Evolutionary conservation across 495 filamentous ascomycete species (phyloP).

Genomic region (Penicillium coffeae): DNA sequence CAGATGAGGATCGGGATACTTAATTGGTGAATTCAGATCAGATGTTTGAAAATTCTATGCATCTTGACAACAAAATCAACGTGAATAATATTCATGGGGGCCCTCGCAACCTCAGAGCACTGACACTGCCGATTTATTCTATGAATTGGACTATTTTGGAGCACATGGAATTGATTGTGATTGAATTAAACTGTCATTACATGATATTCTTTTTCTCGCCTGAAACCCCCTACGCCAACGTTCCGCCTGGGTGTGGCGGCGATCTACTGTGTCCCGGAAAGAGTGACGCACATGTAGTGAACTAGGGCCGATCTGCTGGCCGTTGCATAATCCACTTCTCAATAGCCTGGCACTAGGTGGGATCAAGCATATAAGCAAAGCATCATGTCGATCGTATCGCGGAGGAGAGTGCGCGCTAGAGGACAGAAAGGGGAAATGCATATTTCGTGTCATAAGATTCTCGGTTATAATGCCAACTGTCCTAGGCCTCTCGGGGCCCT

Average conservation of each 20-base stretch:
- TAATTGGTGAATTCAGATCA: too few relatives aligned
- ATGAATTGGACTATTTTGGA: not conserved
- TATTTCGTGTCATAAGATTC: constrained; percentile 29
- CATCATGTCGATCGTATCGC: constrained; percentile 30
- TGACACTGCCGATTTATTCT: too few relatives aligned
- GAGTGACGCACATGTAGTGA: not conserved
- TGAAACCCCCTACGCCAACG: constrained; percentile 3
- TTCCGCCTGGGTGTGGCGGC: constrained; percentile 5
- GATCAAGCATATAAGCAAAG: constrained; percentile 26
- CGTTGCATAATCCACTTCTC: constrained; percentile 12
- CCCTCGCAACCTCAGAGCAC: too few relatives aligned
- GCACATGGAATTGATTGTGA: constrained; percentile 5
- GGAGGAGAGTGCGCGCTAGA: constrained; percentile 26
- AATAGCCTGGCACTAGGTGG: constrained; percentile 13
- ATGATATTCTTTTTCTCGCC: constrained; percentile 18
- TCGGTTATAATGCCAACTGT: constrained; percentile 10
- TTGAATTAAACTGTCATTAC: constrained; percentile 18
- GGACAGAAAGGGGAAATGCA: constrained; percentile 24
- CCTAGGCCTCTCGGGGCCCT: constrained; percentile 24
- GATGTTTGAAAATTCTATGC: too few relatives aligned
- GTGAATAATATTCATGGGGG: too few relatives aligned
- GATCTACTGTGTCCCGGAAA: constrained; percentile 6
- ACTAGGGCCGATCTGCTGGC: constrained; percentile 12
- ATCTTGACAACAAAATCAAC: too few relatives aligned
- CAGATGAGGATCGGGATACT: too few relatives aligned